Evolutionary conservation across 1,139 yeast genomes (phyloP).

Genomic region (Blastobotrys ciferrii): DNA sequence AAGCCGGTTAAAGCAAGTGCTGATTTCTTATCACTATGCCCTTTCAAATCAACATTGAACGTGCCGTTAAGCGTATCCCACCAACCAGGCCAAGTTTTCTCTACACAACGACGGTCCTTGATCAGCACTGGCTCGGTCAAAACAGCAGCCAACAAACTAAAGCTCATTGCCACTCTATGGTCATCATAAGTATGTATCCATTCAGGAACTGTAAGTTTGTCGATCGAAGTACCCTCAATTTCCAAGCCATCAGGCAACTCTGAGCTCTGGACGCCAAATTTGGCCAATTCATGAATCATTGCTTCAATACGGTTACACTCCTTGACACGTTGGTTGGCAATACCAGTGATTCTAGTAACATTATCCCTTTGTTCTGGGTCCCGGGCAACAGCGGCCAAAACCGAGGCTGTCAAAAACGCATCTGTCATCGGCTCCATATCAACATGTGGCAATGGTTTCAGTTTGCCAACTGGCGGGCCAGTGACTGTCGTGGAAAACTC

Average conservation of each 20-base stretch:
- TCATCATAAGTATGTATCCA: conserved; percentile 87
- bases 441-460: conserved; percentile 68
- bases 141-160: conserved; percentile 73
- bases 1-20: conserved; percentile 2
- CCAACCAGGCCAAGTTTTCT: conserved; percentile 99
- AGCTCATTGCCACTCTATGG: conserved; percentile 98
- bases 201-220: conserved; percentile 43
- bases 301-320: conserved; percentile 97
- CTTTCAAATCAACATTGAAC: conserved; percentile 65
- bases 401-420: conserved; percentile 95
- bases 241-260: conserved; percentile 93
- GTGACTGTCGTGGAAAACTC: conserved; percentile 84
- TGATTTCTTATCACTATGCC: conserved; percentile 34
- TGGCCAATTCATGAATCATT: conserved; percentile 82
- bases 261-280: conserved; percentile 81
- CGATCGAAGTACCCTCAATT: conserved; percentile 56
- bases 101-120: conserved; percentile 87
- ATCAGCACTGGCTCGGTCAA: conserved; percentile 59
- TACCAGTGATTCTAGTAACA: conserved; percentile 83
- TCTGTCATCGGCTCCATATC: conserved; percentile 99
- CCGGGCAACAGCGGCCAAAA: conserved; percentile 87
- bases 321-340: conserved; percentile 96
- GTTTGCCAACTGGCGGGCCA: conserved; percentile 72
- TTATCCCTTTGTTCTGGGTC: conserved; percentile 34
- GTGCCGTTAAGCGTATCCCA: conserved; percentile 85